Percentiles rank a stretch among this genome's conserved stretches.
phyloP scores from a whole-genome alignment of 2,329 filamentous ascomycete species.

The Aureobasidium sp. region DNA sequence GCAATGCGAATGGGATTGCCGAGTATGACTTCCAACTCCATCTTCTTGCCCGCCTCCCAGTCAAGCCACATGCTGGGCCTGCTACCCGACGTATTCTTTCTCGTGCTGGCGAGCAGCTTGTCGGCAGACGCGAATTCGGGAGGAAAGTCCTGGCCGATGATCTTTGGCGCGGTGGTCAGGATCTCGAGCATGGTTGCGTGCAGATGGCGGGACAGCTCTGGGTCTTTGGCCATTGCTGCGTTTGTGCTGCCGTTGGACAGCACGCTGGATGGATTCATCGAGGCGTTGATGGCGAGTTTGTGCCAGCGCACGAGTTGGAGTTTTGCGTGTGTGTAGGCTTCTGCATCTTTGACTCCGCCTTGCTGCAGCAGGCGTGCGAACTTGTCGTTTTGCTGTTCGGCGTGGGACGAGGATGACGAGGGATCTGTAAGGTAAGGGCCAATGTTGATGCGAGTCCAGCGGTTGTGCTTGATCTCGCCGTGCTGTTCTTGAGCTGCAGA shows the following conservation, averaged over 20 bases:
- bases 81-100: constrained; percentile 55
- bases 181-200: constrained; percentile 64
- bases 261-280: constrained; percentile 67
- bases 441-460: constrained; percentile 66
- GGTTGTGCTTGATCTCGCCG: constrained; percentile 61
- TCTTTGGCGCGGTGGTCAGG: constrained; percentile 54
- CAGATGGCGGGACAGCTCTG: constrained; percentile 56
- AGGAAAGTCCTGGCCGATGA: constrained; percentile 57
- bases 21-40: constrained; percentile 67
- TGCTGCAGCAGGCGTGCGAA: constrained; percentile 51
- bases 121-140: constrained; percentile 55
- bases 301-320: constrained; percentile 68
- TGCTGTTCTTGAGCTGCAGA: constrained; percentile 59
- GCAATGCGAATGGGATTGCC: constrained; percentile 65
- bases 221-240: constrained; percentile 57
- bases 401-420: constrained; percentile 29
- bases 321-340: constrained; percentile 56
- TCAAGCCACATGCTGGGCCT: constrained; percentile 53
- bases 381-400: constrained; percentile 39
- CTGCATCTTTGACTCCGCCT: constrained; percentile 61
- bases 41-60: constrained; percentile 50
- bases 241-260: constrained; percentile 59
- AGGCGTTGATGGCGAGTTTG: constrained; percentile 69
- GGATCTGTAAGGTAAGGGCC: constrained; percentile 55
- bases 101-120: constrained; percentile 55